Evolutionary conservation across 805 yeast species (phyloP), one percentile per base, ranked within the genome.

Genomic region (Gaillardinia entomophila): DNA sequence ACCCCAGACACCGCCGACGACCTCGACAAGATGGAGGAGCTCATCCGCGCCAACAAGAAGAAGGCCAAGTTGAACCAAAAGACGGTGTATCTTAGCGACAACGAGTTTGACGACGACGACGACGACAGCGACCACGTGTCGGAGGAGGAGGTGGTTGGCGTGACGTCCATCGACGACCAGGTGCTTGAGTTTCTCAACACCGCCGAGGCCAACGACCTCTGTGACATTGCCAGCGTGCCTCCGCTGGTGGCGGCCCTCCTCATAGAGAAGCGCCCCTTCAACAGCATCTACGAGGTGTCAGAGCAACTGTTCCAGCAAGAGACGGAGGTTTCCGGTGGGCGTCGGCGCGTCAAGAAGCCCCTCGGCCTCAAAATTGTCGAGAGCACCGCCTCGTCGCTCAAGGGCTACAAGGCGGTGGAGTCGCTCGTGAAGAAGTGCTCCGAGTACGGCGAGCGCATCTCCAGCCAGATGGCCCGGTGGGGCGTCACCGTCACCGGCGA

Each of bases 341-440:
- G 52, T 34, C 57, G 53, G 35, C 63, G 61, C 28, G 62, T 65
- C 23, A 64, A 68, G 17, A 62, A 62, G 38, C 67, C 81, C 4
- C 74, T 76, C 28, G 96, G 96, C 8, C 82, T 82, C 45, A 74
- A 76, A 49, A 69, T 86, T 30, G 73, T 87, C 15, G 90, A 82
- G 42, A 80, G 75, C 25, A 73, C 89, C 4, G 73, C 74, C 29
- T 63, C 71, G 41, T 81, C 87, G 12, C 66, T 92, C 41, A 76
- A 78, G 47, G 97, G 97, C 4, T 92, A 92, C 54, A 81, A 79
- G 40, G 97, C 98, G 0, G 95, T 92, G 27, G 97, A 90, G 46
- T 82, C 94, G n/a, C 66, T 92, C 43, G 86, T 92, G 40, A 77
- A 77, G 37, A 75, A 78, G 43, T 92, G 99, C 62, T 77, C 88